Evolutionary conservation across 495 filamentous ascomycete species (phyloP), one percentile per base, ranked within the genome.

Genomic region (Aspergillus conjunctus): DNA sequence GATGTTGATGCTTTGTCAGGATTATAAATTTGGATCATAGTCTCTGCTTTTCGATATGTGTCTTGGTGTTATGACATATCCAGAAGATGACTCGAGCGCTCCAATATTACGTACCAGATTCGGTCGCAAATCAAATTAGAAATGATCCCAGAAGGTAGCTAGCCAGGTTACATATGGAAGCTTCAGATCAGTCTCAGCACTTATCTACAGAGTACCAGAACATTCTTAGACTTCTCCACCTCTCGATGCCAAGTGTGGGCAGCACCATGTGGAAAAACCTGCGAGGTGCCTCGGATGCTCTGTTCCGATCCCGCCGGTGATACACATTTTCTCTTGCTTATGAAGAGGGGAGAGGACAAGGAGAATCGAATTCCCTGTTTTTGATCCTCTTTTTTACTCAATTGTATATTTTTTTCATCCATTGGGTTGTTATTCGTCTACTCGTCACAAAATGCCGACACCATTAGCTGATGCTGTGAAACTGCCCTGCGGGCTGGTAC

Each of bases 401-500:
- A 34, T 5, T 45, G 26, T 31, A 14, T 31, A 17, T 30, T 31
- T 32, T 14, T 18, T 21, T 11, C n/a, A 18, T 22, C n/a, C 20
- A 11, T 18, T 48, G 10, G n/a, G 10, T 20, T 2, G 10, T 48
- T 18, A 21, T 10, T 56, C 45, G 39, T 33, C 44, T 37, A n/a
- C 39, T 20, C 30, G 8, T 31, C 31, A n/a, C 5, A 46, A 43
- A 17, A 77, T 74, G 70, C 41, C 71, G 31, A 68, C 70, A 10
- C 60, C 71, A 39, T 59, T 81, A 9, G 62, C 65, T 59, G 73
- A 81, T 56, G 63, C 78, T 31, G 72, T 83, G 49, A 77, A 74
- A 60, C 73, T 83, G 3, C 81, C 80, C 31, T 83, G 78, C 54
- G 82, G 81, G 0, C 65, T 85, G 30, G 71, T 73, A 4, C 61